A percentile compares a stretch with the other conserved stretches of the same genome.
Evolutionary conservation across 2,329 filamentous ascomycete species (phyloP).

Genomic region (Arthrobotrys iridis): DNA sequence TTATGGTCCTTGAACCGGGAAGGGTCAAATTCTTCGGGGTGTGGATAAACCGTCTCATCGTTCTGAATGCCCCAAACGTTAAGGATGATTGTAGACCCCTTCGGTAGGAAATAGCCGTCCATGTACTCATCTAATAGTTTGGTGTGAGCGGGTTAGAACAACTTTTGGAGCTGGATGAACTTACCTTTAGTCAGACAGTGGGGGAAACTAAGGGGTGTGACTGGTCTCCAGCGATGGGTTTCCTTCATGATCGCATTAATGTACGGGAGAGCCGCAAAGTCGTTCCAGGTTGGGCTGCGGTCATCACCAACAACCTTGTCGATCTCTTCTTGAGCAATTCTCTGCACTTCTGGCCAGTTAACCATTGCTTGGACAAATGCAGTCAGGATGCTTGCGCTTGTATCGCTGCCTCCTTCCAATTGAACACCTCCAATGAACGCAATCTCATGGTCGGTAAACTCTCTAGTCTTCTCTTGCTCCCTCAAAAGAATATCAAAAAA

Average conservation of each 20-base stretch:
- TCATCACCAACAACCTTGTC: constrained; percentile 67
- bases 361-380: constrained; percentile 63
- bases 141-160: neutral
- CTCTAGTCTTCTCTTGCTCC: constrained; percentile 61
- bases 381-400: constrained; percentile 61
- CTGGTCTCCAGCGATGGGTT: constrained; percentile 69
- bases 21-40: constrained; percentile 71
- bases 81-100: constrained; percentile 67
- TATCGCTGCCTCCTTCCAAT: constrained; percentile 64
- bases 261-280: constrained; percentile 66
- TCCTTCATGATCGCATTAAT: constrained; percentile 70
- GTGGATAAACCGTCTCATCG: constrained; percentile 70
- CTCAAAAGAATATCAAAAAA: constrained; percentile 61
- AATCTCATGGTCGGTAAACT: constrained; percentile 63
- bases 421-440: constrained; percentile 58
- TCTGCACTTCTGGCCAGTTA: constrained; percentile 67
- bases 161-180: neutral
- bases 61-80: constrained; percentile 69
- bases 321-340: constrained; percentile 68
- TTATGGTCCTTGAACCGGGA: constrained; percentile 72
- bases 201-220: constrained; percentile 63
- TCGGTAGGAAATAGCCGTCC: constrained; percentile 66
- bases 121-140: constrained; percentile 65
- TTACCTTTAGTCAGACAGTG: constrained; percentile 23
- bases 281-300: constrained; percentile 66